phyloP scores from a whole-genome alignment of 2,329 filamentous ascomycete genomes.

The Ilyonectria sp. region DNA sequence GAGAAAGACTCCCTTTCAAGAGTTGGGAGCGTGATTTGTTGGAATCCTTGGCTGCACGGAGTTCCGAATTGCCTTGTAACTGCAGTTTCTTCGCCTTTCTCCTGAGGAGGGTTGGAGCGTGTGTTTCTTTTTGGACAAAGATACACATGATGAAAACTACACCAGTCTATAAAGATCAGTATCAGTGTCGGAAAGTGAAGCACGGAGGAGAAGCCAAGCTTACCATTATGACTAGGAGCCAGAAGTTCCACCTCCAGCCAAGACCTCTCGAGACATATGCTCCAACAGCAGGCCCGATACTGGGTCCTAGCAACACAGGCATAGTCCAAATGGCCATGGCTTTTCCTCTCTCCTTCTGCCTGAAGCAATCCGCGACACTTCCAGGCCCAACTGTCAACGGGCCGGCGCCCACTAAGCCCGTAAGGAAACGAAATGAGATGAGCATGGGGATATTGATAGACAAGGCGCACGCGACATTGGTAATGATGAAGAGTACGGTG shows the following conservation, averaged over 20 bases:
- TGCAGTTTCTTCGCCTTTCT: constrained; percentile 68
- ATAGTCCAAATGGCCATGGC: constrained; percentile 43
- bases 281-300: constrained; percentile 49
- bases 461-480: constrained; percentile 28
- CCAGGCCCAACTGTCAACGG: constrained; percentile 74
- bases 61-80: background rate
- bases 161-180: constrained; percentile 1
- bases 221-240: constrained; percentile 61
- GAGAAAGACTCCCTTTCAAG: constrained; percentile 44
- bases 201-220: background rate
- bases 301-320: constrained; percentile 43
- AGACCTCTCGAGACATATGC: constrained; percentile 61
- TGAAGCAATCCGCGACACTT: constrained; percentile 70
- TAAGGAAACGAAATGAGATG: constrained; percentile 73
- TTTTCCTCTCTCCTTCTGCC: constrained; percentile 61
- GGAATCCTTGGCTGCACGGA: background rate
- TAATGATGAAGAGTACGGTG: constrained; percentile 47
- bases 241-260: constrained; percentile 66
- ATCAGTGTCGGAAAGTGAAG: constrained; percentile 47
- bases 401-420: constrained; percentile 69
- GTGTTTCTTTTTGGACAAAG: constrained; percentile 17
- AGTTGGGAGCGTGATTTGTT: constrained; percentile 62
- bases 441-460: constrained; percentile 62
- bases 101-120: constrained; percentile 61
- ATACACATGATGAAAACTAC: constrained; percentile 7